Evolutionary conservation across 2,329 filamentous ascomycete species (phyloP).

Genomic region (Albophoma yamanashiensis): DNA sequence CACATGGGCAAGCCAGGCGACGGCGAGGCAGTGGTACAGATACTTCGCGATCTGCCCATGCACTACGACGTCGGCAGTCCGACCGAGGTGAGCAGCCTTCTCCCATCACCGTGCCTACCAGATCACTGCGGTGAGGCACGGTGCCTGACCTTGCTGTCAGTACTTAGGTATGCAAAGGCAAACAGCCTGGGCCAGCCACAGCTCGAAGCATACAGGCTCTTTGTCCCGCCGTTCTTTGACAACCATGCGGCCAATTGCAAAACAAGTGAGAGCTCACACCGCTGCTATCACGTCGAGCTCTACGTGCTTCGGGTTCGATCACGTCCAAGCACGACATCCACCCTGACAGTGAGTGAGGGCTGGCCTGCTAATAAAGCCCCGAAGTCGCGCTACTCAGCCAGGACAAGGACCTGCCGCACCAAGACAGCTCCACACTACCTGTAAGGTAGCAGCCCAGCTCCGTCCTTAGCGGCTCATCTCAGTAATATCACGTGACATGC

Average conservation of each 20-base stretch:
- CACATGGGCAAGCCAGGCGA: not conserved
- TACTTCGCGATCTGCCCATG: not conserved
- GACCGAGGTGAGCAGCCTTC: not conserved
- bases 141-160: no score
- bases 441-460: not conserved
- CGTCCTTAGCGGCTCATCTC: not conserved
- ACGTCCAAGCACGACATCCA: not conserved
- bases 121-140: no score
- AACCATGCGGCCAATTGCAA: not conserved
- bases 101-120: not conserved
- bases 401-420: not conserved
- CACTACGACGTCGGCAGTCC: not conserved
- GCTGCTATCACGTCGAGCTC: not conserved
- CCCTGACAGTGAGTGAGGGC: not conserved
- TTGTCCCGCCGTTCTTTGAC: not conserved
- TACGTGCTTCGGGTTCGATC: not conserved
- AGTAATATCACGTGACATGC: not conserved
- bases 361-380: not conserved
- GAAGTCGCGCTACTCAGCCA: not conserved
- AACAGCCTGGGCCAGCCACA: no score
- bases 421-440: not conserved
- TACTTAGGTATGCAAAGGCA: no score
- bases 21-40: not conserved
- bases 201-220: no score
- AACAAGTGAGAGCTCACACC: not conserved